These are phyloP conservation scores for Crucibulum laeve DNA, from an alignment of 768 basidiomycete genomes.

Conservation along the genomic window DNA sequence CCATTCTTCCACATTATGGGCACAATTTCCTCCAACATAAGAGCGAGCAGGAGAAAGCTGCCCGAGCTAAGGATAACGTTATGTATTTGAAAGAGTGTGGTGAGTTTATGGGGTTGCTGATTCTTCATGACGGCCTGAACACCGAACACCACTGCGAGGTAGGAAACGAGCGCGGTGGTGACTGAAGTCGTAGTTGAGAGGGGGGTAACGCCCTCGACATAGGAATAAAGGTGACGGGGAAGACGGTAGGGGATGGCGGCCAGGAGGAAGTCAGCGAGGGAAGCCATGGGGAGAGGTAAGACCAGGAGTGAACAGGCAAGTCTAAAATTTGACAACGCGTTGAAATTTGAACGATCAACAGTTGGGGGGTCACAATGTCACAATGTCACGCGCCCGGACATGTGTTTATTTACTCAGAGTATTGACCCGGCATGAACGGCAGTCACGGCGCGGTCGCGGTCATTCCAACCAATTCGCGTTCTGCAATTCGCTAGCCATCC, in stretches of 20 bases:
- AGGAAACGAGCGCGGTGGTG: slow-evolving; percentile 61
- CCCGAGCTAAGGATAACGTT: slow-evolving; percentile 86
- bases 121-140: slow-evolving; percentile 82
- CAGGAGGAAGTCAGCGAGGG: slow-evolving; percentile 71
- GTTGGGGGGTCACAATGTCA: slow-evolving; percentile 22
- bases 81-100: slow-evolving; percentile 82
- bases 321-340: not conserved
- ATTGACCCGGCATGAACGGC: not conserved
- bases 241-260: slow-evolving; percentile 52
- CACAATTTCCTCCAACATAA: slow-evolving; percentile 89
- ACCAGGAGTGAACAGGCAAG: slow-evolving; percentile 8
- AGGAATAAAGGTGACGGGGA: slow-evolving; percentile 54
- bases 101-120: slow-evolving; percentile 69
- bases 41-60: slow-evolving; percentile 76
- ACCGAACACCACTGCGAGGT: slow-evolving; percentile 87
- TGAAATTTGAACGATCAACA: slow-evolving; percentile 25
- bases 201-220: slow-evolving; percentile 74
- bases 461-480: too few relatives aligned
- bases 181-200: slow-evolving; percentile 81
- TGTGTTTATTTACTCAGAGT: slow-evolving; percentile 15
- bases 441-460: too few relatives aligned
- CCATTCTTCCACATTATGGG: slow-evolving; percentile 75
- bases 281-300: slow-evolving; percentile 46
- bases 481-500: too few relatives aligned
- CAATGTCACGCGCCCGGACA: slow-evolving; percentile 10